A percentile compares a stretch with the other conserved stretches of the same genome.
phyloP scores from a whole-genome alignment of 2,329 filamentous ascomycete species.

The Xylariales sp. region DNA sequence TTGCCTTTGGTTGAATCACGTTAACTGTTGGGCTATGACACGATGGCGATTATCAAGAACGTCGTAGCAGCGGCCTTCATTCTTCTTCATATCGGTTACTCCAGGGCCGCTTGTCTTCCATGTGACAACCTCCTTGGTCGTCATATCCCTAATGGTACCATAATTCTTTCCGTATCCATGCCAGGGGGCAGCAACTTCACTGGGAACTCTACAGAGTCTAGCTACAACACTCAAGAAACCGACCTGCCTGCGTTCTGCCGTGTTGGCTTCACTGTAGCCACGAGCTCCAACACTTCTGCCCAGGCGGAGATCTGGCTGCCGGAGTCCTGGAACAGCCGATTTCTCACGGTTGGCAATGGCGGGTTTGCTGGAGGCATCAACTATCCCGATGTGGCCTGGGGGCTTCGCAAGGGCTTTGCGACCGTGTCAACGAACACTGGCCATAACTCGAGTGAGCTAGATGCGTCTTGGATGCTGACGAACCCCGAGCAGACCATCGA shows the following conservation, averaged over 20 bases:
- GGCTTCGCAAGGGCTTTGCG: conserved; percentile 2
- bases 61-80: no score
- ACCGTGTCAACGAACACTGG: conserved; percentile 3
- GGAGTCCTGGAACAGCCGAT: background rate
- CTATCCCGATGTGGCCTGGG: conserved; percentile 3
- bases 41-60: no score
- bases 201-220: no score
- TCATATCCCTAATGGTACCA: no score
- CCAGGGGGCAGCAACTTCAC: no score
- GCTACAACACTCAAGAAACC: no score
- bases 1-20: no score
- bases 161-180: no score
- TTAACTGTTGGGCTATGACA: no score
- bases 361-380: conserved; percentile 1
- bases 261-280: background rate
- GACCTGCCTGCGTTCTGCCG: conserved; percentile 1
- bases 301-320: conserved; percentile 5
- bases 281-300: background rate
- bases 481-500: conserved; percentile 18
- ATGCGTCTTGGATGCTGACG: conserved; percentile 22
- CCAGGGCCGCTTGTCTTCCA: no score
- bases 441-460: conserved; percentile 11
- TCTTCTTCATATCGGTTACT: no score
- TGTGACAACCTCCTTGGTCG: no score
- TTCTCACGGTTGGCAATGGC: conserved; percentile 2